Evolutionary conservation across 2,329 filamentous ascomycete genomes (phyloP), one percentile per base, ranked within the genome.

Genomic region (Fragosphaeria purpurea): DNA sequence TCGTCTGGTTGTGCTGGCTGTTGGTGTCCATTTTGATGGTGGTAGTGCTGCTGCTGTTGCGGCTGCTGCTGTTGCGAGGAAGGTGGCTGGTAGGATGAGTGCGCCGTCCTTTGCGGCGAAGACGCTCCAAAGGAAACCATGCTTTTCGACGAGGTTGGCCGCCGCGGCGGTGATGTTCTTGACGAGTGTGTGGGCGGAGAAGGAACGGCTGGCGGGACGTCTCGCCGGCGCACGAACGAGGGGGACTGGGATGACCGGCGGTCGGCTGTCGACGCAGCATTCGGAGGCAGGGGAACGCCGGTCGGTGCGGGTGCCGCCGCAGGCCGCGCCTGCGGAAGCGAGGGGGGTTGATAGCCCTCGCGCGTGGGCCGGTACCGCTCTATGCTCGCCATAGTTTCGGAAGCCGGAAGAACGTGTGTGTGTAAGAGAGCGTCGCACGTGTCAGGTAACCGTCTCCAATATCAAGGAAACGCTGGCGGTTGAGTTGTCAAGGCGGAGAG

Each of bases 181-280:
- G 75, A 73, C 41, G 72, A 74, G 47, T 74, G 70, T 40, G 74
- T 72, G 4, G 80, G 80, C 52, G 80, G 80, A 12, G 80, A 81
- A 41, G 80, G 80, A 38, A 72, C 79, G 31, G 79, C 75, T 9
- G 80, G 80, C 44, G 80, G 80, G 13, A 83, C 71, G 54, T 79
- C 74, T 60, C 73, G 73, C 56, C 71, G 70, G 54, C 69, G 67
- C 22, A 44, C 6, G 1, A 46, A 32, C 10, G 69, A 61, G 33
- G 76, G 75, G 41, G 76, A 79, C 61, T 70, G 73, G 7, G 22
- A 22, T 45, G 75, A 75, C 34, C 67, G 61, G 53, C 67, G 70
- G 42, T 73, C 70, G 51, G 55, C 35, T n/a, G 54, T 22, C 35
- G 46, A 43, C 40, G 13, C 32, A 12, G 33, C 12, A 38, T 43